Evolutionary conservation across 495 filamentous ascomycete species (phyloP).

Genomic region (Aspergillus nidulans): DNA sequence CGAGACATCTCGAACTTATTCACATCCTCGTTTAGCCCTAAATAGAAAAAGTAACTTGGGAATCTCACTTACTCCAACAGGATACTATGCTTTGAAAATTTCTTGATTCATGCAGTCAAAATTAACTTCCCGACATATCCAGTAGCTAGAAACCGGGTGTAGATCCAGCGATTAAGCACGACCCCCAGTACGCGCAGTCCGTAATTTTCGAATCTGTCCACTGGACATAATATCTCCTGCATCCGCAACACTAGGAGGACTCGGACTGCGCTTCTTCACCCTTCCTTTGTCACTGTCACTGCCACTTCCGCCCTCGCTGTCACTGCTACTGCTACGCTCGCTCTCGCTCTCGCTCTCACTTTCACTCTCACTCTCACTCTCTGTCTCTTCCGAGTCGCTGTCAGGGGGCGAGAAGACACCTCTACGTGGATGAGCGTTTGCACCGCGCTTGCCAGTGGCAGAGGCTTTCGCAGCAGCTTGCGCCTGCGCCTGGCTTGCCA

Average conservation of each 20-base stretch:
- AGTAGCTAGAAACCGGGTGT: background rate
- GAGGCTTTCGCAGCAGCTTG: slow-evolving; percentile 2
- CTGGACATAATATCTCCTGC: slow-evolving; percentile 17
- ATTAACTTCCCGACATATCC: background rate
- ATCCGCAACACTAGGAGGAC: background rate
- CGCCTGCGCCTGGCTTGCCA: slow-evolving; percentile 3
- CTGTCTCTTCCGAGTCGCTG: slow-evolving; percentile 13
- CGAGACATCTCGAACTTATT: background rate
- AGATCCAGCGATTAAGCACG: background rate
- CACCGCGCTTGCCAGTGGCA: background rate
- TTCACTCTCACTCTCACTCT: slow-evolving; percentile 16
- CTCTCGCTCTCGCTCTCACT: no score
- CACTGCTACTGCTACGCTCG: slow-evolving; percentile 4
- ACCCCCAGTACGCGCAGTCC: background rate
- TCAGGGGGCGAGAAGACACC: slow-evolving; percentile 7
- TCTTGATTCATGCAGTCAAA: background rate
- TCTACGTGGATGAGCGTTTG: slow-evolving; percentile 2
- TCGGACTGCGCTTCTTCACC: background rate
- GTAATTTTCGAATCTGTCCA: slow-evolving; percentile 7
- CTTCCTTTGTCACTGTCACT: slow-evolving; percentile 8
- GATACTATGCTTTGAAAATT: background rate
- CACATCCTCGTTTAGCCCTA: background rate
- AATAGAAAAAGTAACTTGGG: background rate
- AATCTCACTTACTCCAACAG: background rate
- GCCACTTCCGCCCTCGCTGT: slow-evolving; percentile 4